Conservation (phyloP, 2,329 filamentous ascomycete species). For the Pestalotiopsis sp. region DNA sequence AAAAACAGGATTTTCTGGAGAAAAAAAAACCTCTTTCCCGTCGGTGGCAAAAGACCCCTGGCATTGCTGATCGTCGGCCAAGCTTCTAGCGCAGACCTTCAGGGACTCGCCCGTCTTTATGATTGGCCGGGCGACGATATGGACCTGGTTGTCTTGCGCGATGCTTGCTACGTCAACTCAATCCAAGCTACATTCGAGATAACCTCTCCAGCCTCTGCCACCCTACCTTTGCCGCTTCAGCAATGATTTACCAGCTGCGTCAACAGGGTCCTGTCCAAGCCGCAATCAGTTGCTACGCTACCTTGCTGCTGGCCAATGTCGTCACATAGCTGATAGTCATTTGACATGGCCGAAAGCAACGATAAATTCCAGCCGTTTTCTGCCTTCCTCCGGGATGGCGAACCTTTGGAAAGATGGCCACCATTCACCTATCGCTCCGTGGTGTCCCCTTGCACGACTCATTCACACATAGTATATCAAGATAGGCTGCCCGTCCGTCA, state of each 20-base stretch:
- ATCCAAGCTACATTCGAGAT: conserved; percentile 6
- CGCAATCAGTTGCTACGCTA: neutral
- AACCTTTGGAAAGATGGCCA: conserved; percentile 27
- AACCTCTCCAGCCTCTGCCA: conserved; percentile 5
- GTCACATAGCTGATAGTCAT: conserved; percentile 9
- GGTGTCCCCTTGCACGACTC: conserved; percentile 26
- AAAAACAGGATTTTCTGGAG: conserved; percentile 5
- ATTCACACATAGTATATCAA: conserved; percentile 10
- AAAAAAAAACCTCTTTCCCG: neutral
- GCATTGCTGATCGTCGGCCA: conserved; percentile 10
- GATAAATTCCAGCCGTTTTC: conserved; percentile 16
- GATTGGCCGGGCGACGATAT: conserved; percentile 2
- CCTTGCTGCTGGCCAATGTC: conserved; percentile 6
- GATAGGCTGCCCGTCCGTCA: neutral
- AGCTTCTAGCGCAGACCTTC: neutral
- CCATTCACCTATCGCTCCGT: conserved; percentile 25
- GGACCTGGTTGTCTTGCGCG: neutral
- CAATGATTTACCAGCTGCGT: neutral
- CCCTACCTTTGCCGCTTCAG: neutral
- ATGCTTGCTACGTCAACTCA: neutral
- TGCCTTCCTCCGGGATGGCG: conserved; percentile 19
- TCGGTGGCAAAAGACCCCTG: conserved; percentile 1
- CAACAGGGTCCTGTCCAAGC: neutral
- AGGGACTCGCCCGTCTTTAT: neutral
- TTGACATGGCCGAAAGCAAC: neutral